These are phyloP conservation scores for Trypanosoma scelopori DNA, from an alignment of 208 protist genomes.

Conservation along the genomic window DNA sequence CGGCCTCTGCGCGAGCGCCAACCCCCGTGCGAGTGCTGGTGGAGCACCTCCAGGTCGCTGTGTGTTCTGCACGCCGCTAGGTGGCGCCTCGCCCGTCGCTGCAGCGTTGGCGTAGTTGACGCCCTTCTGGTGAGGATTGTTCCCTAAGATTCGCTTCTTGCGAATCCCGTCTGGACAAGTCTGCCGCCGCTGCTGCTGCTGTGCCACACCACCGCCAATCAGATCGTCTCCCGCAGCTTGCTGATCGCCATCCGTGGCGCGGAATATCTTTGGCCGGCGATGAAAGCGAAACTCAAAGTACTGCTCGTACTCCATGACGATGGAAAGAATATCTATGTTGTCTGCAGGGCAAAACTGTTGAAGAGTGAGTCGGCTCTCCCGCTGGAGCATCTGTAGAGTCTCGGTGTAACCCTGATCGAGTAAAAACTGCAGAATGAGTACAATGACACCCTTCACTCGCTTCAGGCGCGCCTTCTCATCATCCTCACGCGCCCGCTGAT, in stretches of 20 bases:
- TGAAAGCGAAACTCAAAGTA: conserved; percentile 88
- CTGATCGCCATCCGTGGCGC: conserved; percentile 28
- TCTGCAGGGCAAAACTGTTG: conserved; percentile 72
- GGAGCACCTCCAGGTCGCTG: neutral
- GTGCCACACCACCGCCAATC: conserved; percentile 34
- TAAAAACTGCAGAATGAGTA: conserved; percentile 83
- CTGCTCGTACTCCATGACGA: conserved; percentile 86
- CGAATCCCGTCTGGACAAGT: neutral
- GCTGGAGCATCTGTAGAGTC: conserved; percentile 73
- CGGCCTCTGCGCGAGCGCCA: conserved; percentile 15
- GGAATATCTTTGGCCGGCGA: conserved; percentile 82
- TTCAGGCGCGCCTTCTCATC: conserved; percentile 66
- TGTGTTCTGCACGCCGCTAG: neutral
- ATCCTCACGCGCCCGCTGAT: conserved; percentile 80
- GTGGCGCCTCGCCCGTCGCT: neutral
- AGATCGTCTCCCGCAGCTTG: conserved; percentile 19
- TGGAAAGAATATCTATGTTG: conserved; percentile 87
- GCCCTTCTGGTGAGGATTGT: conserved; percentile 31
- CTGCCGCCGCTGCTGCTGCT: conserved; percentile 14
- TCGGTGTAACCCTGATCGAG: conserved; percentile 83
- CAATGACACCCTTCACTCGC: conserved; percentile 78
- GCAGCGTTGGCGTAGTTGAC: conserved; percentile 15
- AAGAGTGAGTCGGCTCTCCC: conserved; percentile 78
- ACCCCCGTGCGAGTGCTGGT: conserved; percentile 14
- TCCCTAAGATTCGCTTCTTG: conserved; percentile 18